Evolutionary conservation across 2,329 filamentous ascomycete species (phyloP).

Genomic region (Tympanopsis confertula): DNA sequence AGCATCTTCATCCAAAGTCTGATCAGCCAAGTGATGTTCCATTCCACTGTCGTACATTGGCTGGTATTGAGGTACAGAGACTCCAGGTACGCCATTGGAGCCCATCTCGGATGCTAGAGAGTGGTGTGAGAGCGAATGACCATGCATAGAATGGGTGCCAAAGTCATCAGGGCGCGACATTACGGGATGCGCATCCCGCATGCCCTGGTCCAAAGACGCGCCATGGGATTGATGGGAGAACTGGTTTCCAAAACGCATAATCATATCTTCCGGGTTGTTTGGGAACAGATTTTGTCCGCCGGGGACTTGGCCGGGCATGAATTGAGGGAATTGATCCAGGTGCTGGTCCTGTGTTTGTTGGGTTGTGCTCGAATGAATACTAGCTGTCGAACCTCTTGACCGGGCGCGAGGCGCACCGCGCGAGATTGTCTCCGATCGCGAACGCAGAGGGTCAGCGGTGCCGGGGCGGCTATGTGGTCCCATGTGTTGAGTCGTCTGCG

Average conservation of each 20-base stretch:
- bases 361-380: constrained; percentile 30
- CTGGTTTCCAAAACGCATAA: constrained; percentile 28
- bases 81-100: constrained; percentile 14
- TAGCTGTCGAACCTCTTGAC: constrained; percentile 30
- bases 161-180: constrained; percentile 24
- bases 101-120: not conserved
- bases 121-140: not conserved
- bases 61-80: constrained; percentile 21
- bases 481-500: constrained; percentile 6
- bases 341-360: constrained; percentile 28
- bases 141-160: constrained; percentile 11
- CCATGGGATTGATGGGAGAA: constrained; percentile 12
- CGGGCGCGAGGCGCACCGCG: constrained; percentile 24
- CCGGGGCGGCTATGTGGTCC: constrained; percentile 23
- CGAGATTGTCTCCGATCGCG: constrained; percentile 25
- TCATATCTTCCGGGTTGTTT: constrained; percentile 27
- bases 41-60: constrained; percentile 25
- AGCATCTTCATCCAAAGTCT: constrained; percentile 23
- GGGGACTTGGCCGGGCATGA: constrained; percentile 19
- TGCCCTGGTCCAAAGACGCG: constrained; percentile 19
- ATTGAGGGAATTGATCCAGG: constrained; percentile 23
- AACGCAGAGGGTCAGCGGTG: constrained; percentile 23
- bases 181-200: constrained; percentile 21
- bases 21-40: constrained; percentile 25
- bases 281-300: constrained; percentile 20